Evolutionary conservation across 495 filamentous ascomycete genomes (phyloP).

Genomic region (Glutinoglossum americanum): DNA sequence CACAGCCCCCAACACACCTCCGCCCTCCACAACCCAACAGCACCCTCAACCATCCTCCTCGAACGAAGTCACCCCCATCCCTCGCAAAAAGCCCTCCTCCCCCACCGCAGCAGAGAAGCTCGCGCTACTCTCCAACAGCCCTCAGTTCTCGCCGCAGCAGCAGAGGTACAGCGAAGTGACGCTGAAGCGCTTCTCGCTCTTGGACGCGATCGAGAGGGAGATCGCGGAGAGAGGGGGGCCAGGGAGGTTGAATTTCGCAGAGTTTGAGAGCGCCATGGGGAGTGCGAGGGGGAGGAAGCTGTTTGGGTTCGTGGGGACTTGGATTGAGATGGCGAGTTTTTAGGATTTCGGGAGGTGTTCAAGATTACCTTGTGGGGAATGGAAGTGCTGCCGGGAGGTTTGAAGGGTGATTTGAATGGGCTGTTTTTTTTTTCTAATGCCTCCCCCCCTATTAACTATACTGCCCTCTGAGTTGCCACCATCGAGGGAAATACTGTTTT

Average conservation of each 20-base stretch:
- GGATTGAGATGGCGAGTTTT: slow-evolving; percentile 64
- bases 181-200: slow-evolving; percentile 28
- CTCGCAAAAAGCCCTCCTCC: not conserved
- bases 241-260: slow-evolving; percentile 44
- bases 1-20: not conserved
- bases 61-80: not conserved
- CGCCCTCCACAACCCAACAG: not conserved
- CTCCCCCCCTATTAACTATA: too few species aligned
- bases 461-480: too few species aligned
- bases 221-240: slow-evolving; percentile 47
- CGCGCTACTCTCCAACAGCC: not conserved
- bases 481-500: slow-evolving; percentile 49
- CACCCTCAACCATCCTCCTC: not conserved
- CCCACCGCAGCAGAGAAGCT: not conserved
- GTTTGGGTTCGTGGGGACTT: slow-evolving; percentile 58
- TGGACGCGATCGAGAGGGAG: slow-evolving; percentile 42
- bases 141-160: not conserved
- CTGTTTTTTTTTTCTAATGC: too few species aligned
- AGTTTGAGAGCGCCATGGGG: slow-evolving; percentile 53
- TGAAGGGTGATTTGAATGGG: too few species aligned
- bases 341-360: too few species aligned
- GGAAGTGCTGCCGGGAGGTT: too few species aligned
- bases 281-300: slow-evolving; percentile 32
- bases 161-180: slow-evolving; percentile 10
- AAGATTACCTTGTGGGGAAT: too few species aligned